These are phyloP conservation scores for Datura wrightii DNA, from an alignment of 257 asterid genomes.

Conservation along the genomic window DNA sequence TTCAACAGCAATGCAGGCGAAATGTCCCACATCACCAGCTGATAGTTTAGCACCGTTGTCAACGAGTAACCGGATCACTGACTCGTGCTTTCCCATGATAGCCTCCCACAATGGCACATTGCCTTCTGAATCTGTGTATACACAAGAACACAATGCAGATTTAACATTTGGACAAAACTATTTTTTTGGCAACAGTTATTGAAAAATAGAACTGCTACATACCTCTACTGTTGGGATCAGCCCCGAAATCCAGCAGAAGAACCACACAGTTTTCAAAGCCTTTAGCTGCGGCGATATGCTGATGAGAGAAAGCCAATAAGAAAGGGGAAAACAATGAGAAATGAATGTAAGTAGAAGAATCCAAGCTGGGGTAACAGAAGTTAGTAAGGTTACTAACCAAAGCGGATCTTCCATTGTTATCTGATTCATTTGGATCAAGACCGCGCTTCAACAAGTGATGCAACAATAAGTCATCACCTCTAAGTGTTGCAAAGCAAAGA, in stretches of 20 bases:
- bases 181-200: no score
- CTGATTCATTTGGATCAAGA: conserved; percentile 84
- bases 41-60: conserved; percentile 54
- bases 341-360: neutral
- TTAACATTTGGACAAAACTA: no score
- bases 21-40: conserved; percentile 52
- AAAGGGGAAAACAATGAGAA: conserved; percentile 26
- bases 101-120: conserved; percentile 61
- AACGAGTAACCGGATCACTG: conserved; percentile 39
- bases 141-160: neutral
- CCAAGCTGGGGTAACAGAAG: neutral
- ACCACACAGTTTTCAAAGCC: conserved; percentile 74
- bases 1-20: conserved; percentile 55
- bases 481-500: conserved; percentile 81
- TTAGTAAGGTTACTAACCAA: conserved; percentile 49
- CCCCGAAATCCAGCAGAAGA: conserved; percentile 81
- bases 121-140: conserved; percentile 51
- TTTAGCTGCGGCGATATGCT: conserved; percentile 88
- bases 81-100: conserved; percentile 45
- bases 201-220: neutral
- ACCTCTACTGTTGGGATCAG: conserved; percentile 85
- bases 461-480: conserved; percentile 87
- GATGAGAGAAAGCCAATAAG: conserved; percentile 32
- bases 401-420: conserved; percentile 75
- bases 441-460: conserved; percentile 89